Base-by-base conservation (phyloP, 768 basidiomycete genomes). In the Hygrophoropsis aurantiaca region DNA sequence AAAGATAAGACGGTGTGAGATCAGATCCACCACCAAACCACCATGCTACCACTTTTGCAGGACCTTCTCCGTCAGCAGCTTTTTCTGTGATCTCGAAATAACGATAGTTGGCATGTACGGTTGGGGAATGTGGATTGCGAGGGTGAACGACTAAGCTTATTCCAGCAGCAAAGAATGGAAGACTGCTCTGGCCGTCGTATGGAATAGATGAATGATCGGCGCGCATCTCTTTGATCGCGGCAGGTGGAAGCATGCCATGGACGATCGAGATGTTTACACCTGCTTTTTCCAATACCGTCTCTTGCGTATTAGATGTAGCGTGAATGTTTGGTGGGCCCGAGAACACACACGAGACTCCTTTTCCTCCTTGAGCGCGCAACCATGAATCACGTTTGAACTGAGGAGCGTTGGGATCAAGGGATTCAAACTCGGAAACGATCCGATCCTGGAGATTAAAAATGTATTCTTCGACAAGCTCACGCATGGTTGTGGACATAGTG, bases 1-100 rank as follows among this genome's bases (percentile, higher is more conserved):
- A 91, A 15, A 98, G 80, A 66, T 97, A 97, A 3, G 87, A 85
- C 1, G 95, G 95, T 0, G 97, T 99, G 25, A 98, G 78, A 64
- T 99, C 95, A 6, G 83, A 85, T 6, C 95, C 95, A 26, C 97
- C 97, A 16, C 97, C 95, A 61, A 98, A 99, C 97, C 95, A 99
- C 94, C 94, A 97, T 21, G 93, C 85, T 34, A 94, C 69, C 16
- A 90, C 68, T 54, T 79, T 77, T 7, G 78, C 75, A 20, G 70
- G 60, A 23, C 54, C 55, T 44, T 63, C 61, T 3, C 68, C 68
- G 30, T 59, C 61, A 3, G 54, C 52, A 1, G 56, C 57, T 35
- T 72, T 69, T 53, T 87, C 80, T 2, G 84, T 85, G 53, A 97
- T 82, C 67, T 98, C 95, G 61, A 99, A 99, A 68, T 97, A 98